phyloP scores from a whole-genome alignment of 169 alveolate species.

The Eimeria brunetti region DNA sequence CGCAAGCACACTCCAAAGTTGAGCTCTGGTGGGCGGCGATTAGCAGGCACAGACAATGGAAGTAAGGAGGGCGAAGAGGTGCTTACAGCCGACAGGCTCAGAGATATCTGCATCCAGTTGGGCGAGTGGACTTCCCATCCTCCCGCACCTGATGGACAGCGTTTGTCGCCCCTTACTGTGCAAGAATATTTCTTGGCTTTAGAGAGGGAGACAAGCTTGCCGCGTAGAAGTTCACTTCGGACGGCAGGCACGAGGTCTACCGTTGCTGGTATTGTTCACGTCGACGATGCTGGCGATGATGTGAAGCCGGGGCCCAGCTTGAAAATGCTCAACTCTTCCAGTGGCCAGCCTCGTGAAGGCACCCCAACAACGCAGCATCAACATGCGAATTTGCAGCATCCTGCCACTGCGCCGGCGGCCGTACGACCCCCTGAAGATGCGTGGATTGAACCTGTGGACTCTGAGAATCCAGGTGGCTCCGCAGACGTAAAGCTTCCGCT shows the following conservation, averaged over 20 bases:
- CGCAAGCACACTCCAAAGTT: not conserved
- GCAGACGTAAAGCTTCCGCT: not conserved
- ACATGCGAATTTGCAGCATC: not conserved
- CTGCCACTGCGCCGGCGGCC: not conserved
- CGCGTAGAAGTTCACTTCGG: not conserved
- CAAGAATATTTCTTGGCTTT: not conserved
- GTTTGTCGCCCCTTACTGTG: not conserved
- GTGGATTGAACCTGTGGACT: not conserved
- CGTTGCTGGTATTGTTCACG: not conserved
- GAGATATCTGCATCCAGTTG: not conserved
- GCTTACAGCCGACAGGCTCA: not conserved
- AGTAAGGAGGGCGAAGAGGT: not conserved
- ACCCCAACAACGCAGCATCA: not conserved
- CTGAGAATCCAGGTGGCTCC: not conserved
- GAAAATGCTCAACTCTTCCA: not conserved
- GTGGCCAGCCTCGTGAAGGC: not conserved
- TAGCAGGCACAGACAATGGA: not conserved
- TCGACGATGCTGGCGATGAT: not conserved
- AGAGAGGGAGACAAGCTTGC: not conserved
- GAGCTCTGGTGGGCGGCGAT: not conserved
- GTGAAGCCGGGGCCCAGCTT: not conserved
- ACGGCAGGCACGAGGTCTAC: not conserved
- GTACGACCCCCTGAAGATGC: not conserved
- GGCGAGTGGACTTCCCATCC: not conserved
- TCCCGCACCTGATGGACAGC: not conserved